Base-by-base conservation (phyloP, 1,139 yeast genomes). In the Hanseniaspora uvarum region DNA sequence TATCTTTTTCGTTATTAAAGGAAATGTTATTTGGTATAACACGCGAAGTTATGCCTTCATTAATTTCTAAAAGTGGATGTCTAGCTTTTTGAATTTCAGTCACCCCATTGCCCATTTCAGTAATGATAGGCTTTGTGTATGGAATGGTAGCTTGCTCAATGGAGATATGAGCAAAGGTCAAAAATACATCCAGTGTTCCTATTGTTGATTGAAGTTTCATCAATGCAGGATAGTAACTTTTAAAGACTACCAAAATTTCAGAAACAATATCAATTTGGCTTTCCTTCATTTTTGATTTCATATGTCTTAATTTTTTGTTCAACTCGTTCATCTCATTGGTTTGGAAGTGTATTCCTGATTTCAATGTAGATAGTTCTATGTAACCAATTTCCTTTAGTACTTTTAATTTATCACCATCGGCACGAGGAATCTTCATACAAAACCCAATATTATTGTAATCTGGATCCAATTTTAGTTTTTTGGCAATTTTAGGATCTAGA, bases 61-160 rank as follows among this genome's bases (percentile, higher is more conserved):
- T 96, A 53, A 81, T 85, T 66, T 92, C 98, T 62, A 92, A 75
- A 58, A 95, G 86, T 6, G 98, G 98, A 65, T 92, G 98, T 59
- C 98, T 77, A 0, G 96, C 83, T 53, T 73, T 72, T 37, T 92
- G 72, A 12, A 74, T 67, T 2, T 71, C 72, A 56, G 95, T 79
- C 1, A 67, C 55, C 38, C 71, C 71, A 49, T 73, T 71, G 50
- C 85, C 63, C 11, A 80, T 78, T 60, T 81, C 77, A 11, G 14
- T 23, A 73, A 79, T 70, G 44, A 64, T 73, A 1, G 98, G 97
- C 58, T 81, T 78, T 1, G 80, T 79, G 64, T 84, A 92, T 16
- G 94, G 87, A 33, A 77, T 76, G 28, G 95, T 92, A 0, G 97
- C 95, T 65, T 80, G 46, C 7, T 50, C 79, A 1, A 86, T 76